Evolutionary conservation across 805 yeast species (phyloP).

Genomic region (Spathaspora boniae): DNA sequence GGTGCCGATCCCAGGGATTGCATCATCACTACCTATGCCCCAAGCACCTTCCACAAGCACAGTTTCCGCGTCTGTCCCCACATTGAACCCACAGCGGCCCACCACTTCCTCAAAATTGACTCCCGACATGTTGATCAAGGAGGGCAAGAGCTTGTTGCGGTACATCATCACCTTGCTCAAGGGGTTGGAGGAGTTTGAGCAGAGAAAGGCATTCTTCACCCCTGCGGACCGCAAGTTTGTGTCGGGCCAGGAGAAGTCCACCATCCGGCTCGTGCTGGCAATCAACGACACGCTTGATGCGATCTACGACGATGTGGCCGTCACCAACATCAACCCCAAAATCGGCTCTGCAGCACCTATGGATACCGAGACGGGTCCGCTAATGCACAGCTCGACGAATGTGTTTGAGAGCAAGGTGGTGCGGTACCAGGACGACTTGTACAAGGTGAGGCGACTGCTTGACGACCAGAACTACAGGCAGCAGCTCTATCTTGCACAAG

Average conservation of each 20-base stretch:
- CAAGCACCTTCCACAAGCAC: too few species aligned
- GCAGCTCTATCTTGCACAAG: conserved; percentile 9
- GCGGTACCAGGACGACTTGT: conserved; percentile 16
- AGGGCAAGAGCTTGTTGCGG: conserved; percentile 33
- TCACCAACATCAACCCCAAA: conserved; percentile 17
- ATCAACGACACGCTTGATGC: conserved; percentile 33
- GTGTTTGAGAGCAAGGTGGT: conserved; percentile 21
- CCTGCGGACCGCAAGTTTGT: conserved; percentile 9
- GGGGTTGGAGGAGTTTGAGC: conserved; percentile 17
- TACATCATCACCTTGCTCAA: conserved; percentile 28
- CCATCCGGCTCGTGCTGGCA: conserved; percentile 26
- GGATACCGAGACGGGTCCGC: too few species aligned
- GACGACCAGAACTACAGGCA: conserved; percentile 23
- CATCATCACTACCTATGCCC: conserved; percentile 1
- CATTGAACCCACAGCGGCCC: too few species aligned
- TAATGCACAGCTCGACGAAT: too few species aligned
- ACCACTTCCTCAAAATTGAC: conserved; percentile 8
- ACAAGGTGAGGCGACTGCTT: conserved; percentile 19
- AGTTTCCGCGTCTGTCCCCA: too few species aligned
- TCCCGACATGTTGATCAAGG: conserved; percentile 35
- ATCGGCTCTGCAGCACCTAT: too few species aligned
- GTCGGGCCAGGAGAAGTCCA: conserved; percentile 12
- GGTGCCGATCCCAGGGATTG: conserved; percentile 1
- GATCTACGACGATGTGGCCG: conserved; percentile 5
- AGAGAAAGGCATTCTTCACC: conserved; percentile 7